Base-by-base conservation (phyloP, 2,329 filamentous ascomycete genomes). In the Xylogone sp. region DNA sequence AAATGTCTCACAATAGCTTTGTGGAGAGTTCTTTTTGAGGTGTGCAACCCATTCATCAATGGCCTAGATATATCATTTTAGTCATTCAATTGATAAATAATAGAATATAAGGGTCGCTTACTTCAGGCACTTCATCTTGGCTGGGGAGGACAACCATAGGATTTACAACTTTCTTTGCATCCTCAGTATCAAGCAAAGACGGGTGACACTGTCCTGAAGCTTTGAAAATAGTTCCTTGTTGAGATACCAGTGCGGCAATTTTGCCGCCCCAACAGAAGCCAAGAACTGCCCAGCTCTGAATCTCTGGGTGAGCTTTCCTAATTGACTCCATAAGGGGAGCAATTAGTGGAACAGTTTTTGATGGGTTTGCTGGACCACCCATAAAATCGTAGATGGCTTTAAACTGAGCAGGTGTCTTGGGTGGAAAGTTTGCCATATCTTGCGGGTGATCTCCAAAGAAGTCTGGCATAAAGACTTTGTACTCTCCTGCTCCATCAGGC, bases 401-500 rank as follows among this genome's bases (percentile, higher is more conserved):
- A n/a, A n/a, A n/a, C n/a, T n/a, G n/a, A n/a, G n/a, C n/a, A n/a
- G n/a, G n/a, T n/a, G n/a, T 88, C 83, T 4, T 80, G 71, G 5
- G 70, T 87, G 21, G 51, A 13, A 50, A 62, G 71, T 77, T 78
- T 20, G 61, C 50, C 80, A 77, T 53, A 76, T 82, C 29, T 46
- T 22, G 66, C 42, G 61, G 59, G 2, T 61, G 57, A 66, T 89
- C 91, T 53, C 88, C 80, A 75, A 96, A 96, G 79, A 90, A 93
- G 72, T 97, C 92, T 21, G 92, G 92, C 56, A 97, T 92, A 71
- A 92, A 91, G 59, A 96, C 88, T 60, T 84, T 84, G 75, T 95
- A 94, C 64, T 88, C 82, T 68, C 73, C 80, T 70, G 73, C 65
- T 18, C 60, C 45, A 62, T 81, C 76, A 54, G 75, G 73, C n/a